A percentile compares a stretch with the other conserved stretches of the same genome.
Conservation (phyloP, 164 flowering plant species). For the Kalanchoe fedtschenkoi region DNA sequence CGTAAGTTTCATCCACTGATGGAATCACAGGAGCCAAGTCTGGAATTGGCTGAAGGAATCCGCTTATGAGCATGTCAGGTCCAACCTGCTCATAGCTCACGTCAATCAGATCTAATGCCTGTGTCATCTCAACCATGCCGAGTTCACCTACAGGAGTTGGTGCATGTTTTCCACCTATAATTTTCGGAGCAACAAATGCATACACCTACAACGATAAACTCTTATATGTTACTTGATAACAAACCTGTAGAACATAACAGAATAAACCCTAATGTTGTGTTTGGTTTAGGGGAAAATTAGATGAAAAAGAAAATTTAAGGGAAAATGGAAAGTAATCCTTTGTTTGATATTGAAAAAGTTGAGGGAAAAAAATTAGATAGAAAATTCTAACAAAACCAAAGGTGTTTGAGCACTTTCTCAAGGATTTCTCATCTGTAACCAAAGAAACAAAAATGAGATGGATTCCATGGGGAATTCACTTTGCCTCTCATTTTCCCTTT, state of each 20-base stretch:
- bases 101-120: constrained; percentile 72
- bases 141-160: constrained; percentile 96
- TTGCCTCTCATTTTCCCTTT: too few relatives aligned
- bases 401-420: too few relatives aligned
- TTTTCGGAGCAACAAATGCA: constrained; percentile 97
- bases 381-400: too few relatives aligned
- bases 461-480: too few relatives aligned
- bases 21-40: constrained; percentile 77
- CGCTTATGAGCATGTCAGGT: constrained; percentile 91
- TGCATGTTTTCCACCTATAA: constrained; percentile 83
- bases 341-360: too few relatives aligned
- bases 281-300: too few relatives aligned
- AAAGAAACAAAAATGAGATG: too few relatives aligned
- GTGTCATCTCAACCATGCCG: constrained; percentile 98
- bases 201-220: constrained; percentile 41
- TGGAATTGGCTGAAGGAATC: constrained; percentile 89
- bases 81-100: constrained; percentile 91
- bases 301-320: too few relatives aligned
- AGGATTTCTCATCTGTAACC: too few relatives aligned
- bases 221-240: background rate
- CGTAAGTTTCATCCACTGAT: constrained; percentile 62
- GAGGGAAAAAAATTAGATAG: too few relatives aligned
- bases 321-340: too few relatives aligned
- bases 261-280: too few relatives aligned
- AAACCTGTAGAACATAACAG: background rate